Evolutionary conservation across 106 monocot genomes (phyloP), one percentile per base, ranked within the genome.

Genomic region (Platanthera zijinensis): DNA sequence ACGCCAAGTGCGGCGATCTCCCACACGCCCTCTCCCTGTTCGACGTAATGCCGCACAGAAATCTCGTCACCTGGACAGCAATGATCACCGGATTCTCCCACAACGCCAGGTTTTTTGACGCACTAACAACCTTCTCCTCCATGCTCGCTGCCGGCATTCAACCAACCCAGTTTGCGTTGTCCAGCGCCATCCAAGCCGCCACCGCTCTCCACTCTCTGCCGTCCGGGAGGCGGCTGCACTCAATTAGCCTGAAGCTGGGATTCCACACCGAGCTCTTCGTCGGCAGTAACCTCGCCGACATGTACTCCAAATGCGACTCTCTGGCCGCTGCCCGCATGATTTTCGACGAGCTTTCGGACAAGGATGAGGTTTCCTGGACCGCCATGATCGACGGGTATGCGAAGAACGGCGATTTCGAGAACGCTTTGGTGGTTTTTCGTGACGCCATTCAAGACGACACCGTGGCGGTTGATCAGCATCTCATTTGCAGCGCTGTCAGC

Each of bases 341-440:
- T 8, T 88, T 88, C 19, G 80, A 88, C 21, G 72, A 71, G 67
- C 77, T 88, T 80, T 81, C 83, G 0, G 14, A 14, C 28, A 88
- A 85, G 48, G 88, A 88, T 68, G 83, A 80, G 76, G 83, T 88
- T 9, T 72, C 85, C 1, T 88, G 88, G 88, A 83, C 82, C 0
- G 57, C 85, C 66, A 78, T 85, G 83, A 88, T 88, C 8, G 88
- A 85, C 70, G 88, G 85, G 80, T 78, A 85, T 46, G 72, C 83
- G 0, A 88, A 88, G 76, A 85, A 81, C 54, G 83, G 81, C n/a
- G 80, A 81, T 48, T 72, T 78, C 1, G 68, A 83, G 8, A 14
- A 62, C 25, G 80, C 88, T 10, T 13, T 88, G 1, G 25, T 69
- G 2, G 72, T 78, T n/a, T 85, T 88, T 52, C 57, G 25, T 21